Base-by-base conservation (phyloP, 306 rosid genomes). In the Adenanthera pavonina region DNA sequence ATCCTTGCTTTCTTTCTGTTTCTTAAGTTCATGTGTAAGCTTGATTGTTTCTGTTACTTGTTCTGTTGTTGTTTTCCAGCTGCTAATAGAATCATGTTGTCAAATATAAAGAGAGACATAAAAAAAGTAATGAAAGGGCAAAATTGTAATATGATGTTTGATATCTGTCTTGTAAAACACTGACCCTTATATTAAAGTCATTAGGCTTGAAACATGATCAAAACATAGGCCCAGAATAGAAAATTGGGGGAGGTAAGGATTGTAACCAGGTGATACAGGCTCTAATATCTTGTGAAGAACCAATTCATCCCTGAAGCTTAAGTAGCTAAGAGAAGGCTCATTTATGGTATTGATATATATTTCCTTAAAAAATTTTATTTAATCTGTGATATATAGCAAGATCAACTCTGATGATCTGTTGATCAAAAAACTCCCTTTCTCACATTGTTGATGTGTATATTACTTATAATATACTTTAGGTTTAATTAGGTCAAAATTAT, bases 1-100 rank as follows among this genome's bases (percentile, higher is more conserved):
- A 30, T 6, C 59, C 72, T 33, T 20, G 3, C 41, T 33, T 33
- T 61, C 68, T 67, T 48, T 82, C 74, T 44, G 54, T 69, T 41
- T 46, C 74, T 43, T 2, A 40, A 2, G 38, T 20, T 7, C 19
- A 69, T 69, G 38, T 69, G 38, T 12, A 4, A 69, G 74, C 17
- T 10, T 19, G 74, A 47, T 65, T n/a, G 15, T 35, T 65, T 65
- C 33, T 19, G 8, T 61, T 61, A 34, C 15, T 65, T 14, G 4
- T n/a, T 65, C n/a, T 14, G 19, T 65, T 15, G 3, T 15, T 35
- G 17, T 15, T 36, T 35, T 2, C 20, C 14, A 20, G 46, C 47
- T 65, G 70, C 40, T 7, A 11, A 15, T 34, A 62, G 15, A 62
- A 36, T 64, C 46, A 64, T 38, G 7, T 38, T 5, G 3, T 66